Base-by-base conservation (phyloP, 2,329 filamentous ascomycete genomes). In the Akanthomyces muscarius region DNA sequence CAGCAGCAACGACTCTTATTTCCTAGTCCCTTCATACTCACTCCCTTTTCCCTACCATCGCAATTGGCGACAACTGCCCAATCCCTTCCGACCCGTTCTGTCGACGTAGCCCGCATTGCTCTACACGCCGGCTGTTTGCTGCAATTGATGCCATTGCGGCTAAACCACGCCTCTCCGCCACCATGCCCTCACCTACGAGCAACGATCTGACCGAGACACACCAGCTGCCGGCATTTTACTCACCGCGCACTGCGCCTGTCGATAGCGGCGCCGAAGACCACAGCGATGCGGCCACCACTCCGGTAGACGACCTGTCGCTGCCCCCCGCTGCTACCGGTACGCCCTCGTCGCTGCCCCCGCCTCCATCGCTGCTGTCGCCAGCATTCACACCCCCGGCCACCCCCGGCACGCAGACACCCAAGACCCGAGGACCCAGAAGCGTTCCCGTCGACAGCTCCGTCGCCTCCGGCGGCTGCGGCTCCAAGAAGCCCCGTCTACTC, bases 301-400 rank as follows among this genome's bases (percentile, higher is more conserved):
- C 71, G 38, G 68, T 66, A 21, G 70, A 73, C 65, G 76, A 74
- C 36, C 68, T 80, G 48, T 75, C 75, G 16, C 72, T 79, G 25
- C 72, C 73, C 25, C 66, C 73, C 62, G 55, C 47, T 18, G 41
- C 18, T 36, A 53, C 42, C 45, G 48, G 13, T 56, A 47, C 42
- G 30, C 60, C 57, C 44, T 44, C 41, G 36, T 47, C 66, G 28
- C 69, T 69, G 55, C 68, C 66, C 18, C 82, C 81, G 36, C 84
- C 82, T 16, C 83, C 87, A 5, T 92, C 92, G 4, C 86, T 95
- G 54, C 88, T 97, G 66, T 97, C 94, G 74, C 91, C 90, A 57
- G 90, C 90, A 67, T 97, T 92, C 76, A 92, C 88, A 7, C 90
- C 90, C 16, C 89, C 89, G 38, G 78, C 81, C 10, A 89, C 86